Evolutionary conservation across 2,329 filamentous ascomycete species (phyloP), one percentile per base, ranked within the genome.

Genomic region (Xylariaceae sp.): DNA sequence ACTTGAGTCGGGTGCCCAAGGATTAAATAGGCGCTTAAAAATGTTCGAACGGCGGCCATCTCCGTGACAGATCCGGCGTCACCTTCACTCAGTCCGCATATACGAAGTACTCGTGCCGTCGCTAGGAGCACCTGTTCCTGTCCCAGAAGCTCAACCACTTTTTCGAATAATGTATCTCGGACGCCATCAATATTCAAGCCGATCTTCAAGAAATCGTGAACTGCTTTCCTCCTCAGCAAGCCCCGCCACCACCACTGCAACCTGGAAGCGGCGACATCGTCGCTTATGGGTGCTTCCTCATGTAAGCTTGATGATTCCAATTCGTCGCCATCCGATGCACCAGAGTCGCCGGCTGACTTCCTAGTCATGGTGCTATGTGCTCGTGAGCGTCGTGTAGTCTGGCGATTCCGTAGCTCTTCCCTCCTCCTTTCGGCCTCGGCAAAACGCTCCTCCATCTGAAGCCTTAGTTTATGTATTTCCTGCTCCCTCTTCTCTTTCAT

Each of bases 401-500:
- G 77, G 68, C 78, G 75, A 67, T 75, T 80, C 62, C 81, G 74
- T 57, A 87, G 70, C 72, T 87, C 80, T 66, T 86, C 80, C 55
- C 88, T 78, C 63, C 89, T 80, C 67, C 76, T 81, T 69, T 92
- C 87, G 0, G 87, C 89, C 65, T 92, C 88, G 30, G 87, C 86
- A 63, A 89, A 80, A 59, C 86, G 84, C 72, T 91, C 88, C 67
- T 92, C 86, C 79, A 92, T 90, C 68, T 91, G 87, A 47, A 81
- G 72, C 58, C 84, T 83, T 67, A 88, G 78, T 64, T 84, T 84
- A 61, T 78, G 79, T 53, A 88, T 80, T 59, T 92, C 87, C 53
- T 85, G 84, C 66, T 90, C 86, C 59, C 89, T 84, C 68, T 87
- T 86, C 72, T 89, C 86, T 71, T 89, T 91, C 75, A 88, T 90